Conservation (phyloP, 495 filamentous ascomycete species). For the Penicillium subrubescens region DNA sequence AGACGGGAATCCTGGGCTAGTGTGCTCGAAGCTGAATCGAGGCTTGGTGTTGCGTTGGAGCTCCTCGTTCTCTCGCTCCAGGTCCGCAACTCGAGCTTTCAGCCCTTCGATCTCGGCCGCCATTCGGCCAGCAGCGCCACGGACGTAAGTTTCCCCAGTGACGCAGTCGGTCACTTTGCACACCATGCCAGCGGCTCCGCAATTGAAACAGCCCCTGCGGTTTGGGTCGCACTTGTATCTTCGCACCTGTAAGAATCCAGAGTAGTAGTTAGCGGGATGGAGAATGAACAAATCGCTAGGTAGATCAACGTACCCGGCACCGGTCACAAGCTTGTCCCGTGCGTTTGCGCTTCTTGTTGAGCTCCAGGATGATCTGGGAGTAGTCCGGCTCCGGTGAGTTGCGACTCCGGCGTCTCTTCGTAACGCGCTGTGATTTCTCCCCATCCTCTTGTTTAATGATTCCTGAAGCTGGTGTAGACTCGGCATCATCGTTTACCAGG, state of each 20-base stretch:
- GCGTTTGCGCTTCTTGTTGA: conserved; percentile 61
- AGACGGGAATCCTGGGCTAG: not conserved
- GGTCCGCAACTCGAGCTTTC: not conserved
- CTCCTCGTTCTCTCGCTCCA: conserved; percentile 6
- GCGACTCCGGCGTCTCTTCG: conserved; percentile 12
- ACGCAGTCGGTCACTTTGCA: conserved; percentile 86
- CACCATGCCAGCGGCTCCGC: conserved; percentile 66
- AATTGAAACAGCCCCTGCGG: conserved; percentile 73
- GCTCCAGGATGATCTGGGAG: conserved; percentile 65
- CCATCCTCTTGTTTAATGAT: not conserved
- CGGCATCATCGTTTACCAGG: not conserved
- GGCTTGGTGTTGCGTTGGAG: not conserved
- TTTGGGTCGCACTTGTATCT: conserved; percentile 83
- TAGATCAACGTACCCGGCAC: conserved; percentile 68
- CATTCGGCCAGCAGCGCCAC: conserved; percentile 48
- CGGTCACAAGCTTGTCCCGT: conserved; percentile 90
- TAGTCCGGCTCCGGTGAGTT: conserved; percentile 53
- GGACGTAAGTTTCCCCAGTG: conserved; percentile 72
- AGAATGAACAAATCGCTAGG: not conserved
- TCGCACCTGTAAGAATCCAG: conserved; percentile 56
- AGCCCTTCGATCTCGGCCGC: not conserved
- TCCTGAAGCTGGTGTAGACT: not conserved
- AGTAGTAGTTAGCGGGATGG: not conserved
- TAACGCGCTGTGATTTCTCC: not conserved
- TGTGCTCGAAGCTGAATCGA: not conserved